Conservation (phyloP, 345 rosid species). For the Camelina sativa region DNA sequence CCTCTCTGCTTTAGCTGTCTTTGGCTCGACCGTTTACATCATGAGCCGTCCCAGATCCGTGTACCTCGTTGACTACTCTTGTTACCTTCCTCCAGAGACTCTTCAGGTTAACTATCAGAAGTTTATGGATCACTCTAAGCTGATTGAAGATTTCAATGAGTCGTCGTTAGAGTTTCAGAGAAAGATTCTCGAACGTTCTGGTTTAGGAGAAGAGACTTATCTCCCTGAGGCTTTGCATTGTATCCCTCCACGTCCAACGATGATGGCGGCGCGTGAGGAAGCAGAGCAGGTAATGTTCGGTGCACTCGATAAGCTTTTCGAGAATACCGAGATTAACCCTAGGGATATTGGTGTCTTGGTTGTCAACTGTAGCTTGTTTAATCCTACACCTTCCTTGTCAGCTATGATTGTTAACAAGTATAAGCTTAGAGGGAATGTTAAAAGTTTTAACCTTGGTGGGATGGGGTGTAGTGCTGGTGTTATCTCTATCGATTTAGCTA, state of each 20-base stretch:
- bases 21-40: conserved; percentile 73
- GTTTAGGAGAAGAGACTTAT: conserved; percentile 92
- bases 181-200: conserved; percentile 80
- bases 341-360: conserved; percentile 85
- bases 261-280: conserved; percentile 86
- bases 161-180: conserved; percentile 85
- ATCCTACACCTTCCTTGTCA: conserved; percentile 90
- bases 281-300: conserved; percentile 96
- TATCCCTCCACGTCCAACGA: conserved; percentile 81
- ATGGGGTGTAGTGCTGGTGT: conserved; percentile 98
- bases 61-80: conserved; percentile 73
- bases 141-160: conserved; percentile 75
- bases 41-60: conserved; percentile 89
- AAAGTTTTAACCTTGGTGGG: conserved; percentile 79
- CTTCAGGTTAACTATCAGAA: conserved; percentile 58
- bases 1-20: conserved; percentile 64
- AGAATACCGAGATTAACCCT: conserved; percentile 71
- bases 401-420: conserved; percentile 92
- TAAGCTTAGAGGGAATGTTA: conserved; percentile 74
- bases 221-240: conserved; percentile 80
- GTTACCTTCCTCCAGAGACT: conserved; percentile 71
- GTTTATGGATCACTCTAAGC: conserved; percentile 80
- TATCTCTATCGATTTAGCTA: conserved; percentile 79
- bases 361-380: conserved; percentile 89
- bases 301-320: conserved; percentile 70